Evolutionary conservation across 495 filamentous ascomycete genomes (phyloP).

Genomic region (Tuber magnatum): DNA sequence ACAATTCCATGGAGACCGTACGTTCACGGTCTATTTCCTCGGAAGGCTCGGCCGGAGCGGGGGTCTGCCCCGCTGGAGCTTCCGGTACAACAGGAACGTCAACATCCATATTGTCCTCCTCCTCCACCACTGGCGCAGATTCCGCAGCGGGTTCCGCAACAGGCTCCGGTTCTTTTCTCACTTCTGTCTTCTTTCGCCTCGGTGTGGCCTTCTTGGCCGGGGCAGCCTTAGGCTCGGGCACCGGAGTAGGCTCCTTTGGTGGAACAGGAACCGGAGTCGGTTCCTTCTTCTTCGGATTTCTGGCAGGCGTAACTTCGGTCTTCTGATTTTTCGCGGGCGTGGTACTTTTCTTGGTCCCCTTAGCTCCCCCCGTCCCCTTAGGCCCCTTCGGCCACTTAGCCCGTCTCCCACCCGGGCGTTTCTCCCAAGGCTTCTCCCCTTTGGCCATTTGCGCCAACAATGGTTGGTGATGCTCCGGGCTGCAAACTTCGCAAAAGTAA

Average conservation of each 20-base stretch:
- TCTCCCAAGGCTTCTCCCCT: conserved; percentile 84
- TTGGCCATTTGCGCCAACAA: conserved; percentile 64
- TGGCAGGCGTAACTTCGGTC: conserved; percentile 23
- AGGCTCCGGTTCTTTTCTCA: conserved; percentile 7
- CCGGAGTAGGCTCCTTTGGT: conserved; percentile 4
- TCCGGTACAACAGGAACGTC: conserved; percentile 27
- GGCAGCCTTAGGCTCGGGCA: conserved; percentile 13
- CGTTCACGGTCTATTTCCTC: conserved; percentile 29
- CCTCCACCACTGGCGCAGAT: conserved; percentile 7
- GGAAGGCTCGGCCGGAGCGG: conserved; percentile 16
- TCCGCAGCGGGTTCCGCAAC: background rate
- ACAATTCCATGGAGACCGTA: conserved; percentile 33
- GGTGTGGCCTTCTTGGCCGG: conserved; percentile 25
- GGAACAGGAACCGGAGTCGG: conserved; percentile 16
- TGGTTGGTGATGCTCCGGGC: conserved; percentile 68
- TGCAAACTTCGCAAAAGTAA: conserved; percentile 88
- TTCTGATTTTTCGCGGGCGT: conserved; percentile 27
- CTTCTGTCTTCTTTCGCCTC: conserved; percentile 17
- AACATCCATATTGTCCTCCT: conserved; percentile 38
- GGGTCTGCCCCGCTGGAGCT: conserved; percentile 27
- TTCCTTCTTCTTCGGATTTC: conserved; percentile 26
- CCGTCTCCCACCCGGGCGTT: conserved; percentile 42
- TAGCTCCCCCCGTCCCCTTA: conserved; percentile 13
- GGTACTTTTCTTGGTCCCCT: conserved; percentile 28
- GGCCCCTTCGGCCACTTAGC: background rate